Evolutionary conservation across 129 eudicot genomes (phyloP).

Genomic region (Chrysanthemum seticuspe): DNA sequence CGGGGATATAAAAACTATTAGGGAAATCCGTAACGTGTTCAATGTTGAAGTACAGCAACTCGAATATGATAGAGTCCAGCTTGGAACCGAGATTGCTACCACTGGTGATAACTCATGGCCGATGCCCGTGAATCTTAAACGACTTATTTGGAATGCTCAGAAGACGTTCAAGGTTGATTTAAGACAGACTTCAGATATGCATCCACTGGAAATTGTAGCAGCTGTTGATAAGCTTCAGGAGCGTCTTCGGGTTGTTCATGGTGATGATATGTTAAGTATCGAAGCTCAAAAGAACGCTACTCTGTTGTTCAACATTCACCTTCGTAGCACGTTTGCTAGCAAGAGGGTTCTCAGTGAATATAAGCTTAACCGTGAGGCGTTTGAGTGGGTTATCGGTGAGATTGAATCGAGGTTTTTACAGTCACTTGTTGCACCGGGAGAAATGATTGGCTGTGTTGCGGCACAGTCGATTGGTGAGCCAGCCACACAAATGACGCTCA

Average conservation of each 20-base stretch:
- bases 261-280: conserved; percentile 84
- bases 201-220: conserved; percentile 92
- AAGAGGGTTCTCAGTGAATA: conserved; percentile 83
- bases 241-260: conserved; percentile 83
- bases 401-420: conserved; percentile 88
- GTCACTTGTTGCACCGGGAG: conserved; percentile 95
- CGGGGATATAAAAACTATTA: conserved; percentile 68
- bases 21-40: conserved; percentile 86
- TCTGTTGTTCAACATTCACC: conserved; percentile 82
- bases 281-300: conserved; percentile 98
- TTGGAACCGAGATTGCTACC: conserved; percentile 84
- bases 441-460: conserved; percentile 98
- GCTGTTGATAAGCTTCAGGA: conserved; percentile 94
- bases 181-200: conserved; percentile 89
- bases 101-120: conserved; percentile 96
- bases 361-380: conserved; percentile 78
- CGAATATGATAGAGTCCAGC: conserved; percentile 75
- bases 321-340: conserved; percentile 90
- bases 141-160: conserved; percentile 84
- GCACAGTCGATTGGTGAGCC: conserved; percentile 99
- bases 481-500: conserved; percentile 95
- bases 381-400: conserved; percentile 95
- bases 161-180: conserved; percentile 82
- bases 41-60: conserved; percentile 93
- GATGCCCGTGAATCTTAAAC: conserved; percentile 82